phyloP scores from a whole-genome alignment of 2,329 filamentous ascomycete genomes.

The Trichoderma polysporum region DNA sequence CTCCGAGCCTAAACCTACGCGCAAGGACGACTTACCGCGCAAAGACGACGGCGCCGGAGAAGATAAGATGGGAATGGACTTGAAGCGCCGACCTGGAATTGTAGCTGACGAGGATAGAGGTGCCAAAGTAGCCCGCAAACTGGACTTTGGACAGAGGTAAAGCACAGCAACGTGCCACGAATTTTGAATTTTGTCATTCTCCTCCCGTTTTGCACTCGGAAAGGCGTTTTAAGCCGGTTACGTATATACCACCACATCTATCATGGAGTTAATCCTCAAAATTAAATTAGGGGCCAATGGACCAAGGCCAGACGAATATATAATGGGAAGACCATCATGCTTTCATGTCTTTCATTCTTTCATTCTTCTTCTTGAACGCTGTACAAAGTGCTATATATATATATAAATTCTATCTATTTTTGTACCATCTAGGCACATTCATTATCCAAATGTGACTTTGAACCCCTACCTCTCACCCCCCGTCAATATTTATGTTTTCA shows the following conservation, averaged over 20 bases:
- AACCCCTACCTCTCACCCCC: no score
- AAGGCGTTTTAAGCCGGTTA: neutral
- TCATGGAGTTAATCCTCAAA: neutral
- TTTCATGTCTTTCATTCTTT: neutral
- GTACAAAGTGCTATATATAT: neutral
- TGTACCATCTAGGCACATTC: neutral
- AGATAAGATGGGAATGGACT: conserved; percentile 76
- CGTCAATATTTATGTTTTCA: neutral
- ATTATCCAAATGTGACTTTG: neutral
- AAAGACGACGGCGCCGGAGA: conserved; percentile 63
- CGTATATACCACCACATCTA: conserved; percentile 7
- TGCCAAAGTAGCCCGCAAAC: conserved; percentile 76
- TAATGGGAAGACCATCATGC: neutral
- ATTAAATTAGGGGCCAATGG: neutral
- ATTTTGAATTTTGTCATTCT: neutral
- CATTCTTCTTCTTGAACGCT: neutral
- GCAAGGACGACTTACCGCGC: conserved; percentile 75
- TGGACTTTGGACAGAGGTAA: conserved; percentile 67
- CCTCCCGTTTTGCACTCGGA: neutral
- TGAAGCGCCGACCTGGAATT: conserved; percentile 70
- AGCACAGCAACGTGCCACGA: neutral
- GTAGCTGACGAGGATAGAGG: conserved; percentile 63
- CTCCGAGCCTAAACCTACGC: conserved; percentile 77
- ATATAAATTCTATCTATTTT: conserved; percentile 10
- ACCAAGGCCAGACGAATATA: neutral